These are phyloP conservation scores for Hapsidospora chrysogenum DNA, from an alignment of 495 filamentous ascomycete genomes.

Conservation along the genomic window DNA sequence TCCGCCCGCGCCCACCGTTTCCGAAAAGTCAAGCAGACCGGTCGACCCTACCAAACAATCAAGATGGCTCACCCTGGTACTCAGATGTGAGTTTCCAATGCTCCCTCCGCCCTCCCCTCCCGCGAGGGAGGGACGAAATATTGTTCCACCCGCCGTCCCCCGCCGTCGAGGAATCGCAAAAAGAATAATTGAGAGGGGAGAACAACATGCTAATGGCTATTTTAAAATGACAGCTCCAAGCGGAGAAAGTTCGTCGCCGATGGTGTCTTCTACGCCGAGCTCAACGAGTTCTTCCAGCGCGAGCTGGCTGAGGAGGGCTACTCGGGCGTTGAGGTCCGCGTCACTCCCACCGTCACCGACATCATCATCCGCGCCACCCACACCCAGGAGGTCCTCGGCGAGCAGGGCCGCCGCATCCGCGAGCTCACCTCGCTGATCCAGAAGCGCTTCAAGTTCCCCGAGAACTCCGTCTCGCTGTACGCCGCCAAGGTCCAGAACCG, in stretches of 20 bases:
- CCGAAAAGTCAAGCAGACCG: background rate
- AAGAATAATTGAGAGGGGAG: no score
- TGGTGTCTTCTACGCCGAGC: constrained; percentile 99
- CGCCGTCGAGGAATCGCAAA: no score
- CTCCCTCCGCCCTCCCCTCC: background rate
- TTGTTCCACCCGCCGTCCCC: no score
- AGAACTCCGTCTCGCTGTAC: constrained; percentile 98
- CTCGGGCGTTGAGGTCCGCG: constrained; percentile 98
- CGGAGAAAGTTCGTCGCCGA: constrained; percentile 99
- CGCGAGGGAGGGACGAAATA: background rate
- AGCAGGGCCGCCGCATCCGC: constrained; percentile 98
- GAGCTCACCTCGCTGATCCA: constrained; percentile 99
- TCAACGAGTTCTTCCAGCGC: constrained; percentile 99
- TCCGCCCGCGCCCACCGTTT: background rate
- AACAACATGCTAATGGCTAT: no score
- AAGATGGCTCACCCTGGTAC: constrained; percentile 34
- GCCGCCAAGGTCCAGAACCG: constrained; percentile 99
- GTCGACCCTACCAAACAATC: constrained; percentile 12
- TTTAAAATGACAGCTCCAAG: constrained; percentile 73
- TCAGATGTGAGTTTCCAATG: constrained; percentile 32
- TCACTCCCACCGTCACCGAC: constrained; percentile 98
- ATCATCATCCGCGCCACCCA: constrained; percentile 99
- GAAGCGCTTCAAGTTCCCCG: constrained; percentile 99
- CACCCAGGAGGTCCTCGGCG: constrained; percentile 98
- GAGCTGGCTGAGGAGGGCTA: constrained; percentile 99